A percentile compares a stretch with the other conserved stretches of the same genome.
phyloP scores from a whole-genome alignment of 176 grass and related monocot species.

The Oryza meyeriana region DNA sequence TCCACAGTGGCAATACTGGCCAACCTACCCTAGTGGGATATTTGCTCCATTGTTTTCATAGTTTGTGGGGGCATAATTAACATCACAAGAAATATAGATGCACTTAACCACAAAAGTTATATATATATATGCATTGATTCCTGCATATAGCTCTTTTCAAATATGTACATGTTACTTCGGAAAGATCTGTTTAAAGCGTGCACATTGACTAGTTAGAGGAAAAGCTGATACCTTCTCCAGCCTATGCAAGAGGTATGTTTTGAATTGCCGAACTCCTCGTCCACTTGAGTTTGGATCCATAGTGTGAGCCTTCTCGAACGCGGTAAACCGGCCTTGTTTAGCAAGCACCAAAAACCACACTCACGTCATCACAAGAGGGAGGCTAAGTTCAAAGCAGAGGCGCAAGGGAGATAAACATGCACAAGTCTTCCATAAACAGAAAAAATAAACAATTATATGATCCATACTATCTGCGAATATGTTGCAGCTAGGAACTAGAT shows the following conservation, averaged over 20 bases:
- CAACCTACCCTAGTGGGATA: no score
- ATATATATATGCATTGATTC: no score
- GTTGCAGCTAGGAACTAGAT: not conserved
- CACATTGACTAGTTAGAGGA: not conserved
- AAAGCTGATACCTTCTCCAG: constrained; percentile 70
- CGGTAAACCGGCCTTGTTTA: constrained; percentile 75
- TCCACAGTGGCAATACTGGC: no score
- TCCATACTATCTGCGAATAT: not conserved
- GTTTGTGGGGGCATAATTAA: not conserved
- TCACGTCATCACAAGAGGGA: not conserved
- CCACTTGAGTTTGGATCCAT: constrained; percentile 63
- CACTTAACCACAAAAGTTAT: not conserved
- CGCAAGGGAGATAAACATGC: not conserved
- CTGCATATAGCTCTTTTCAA: not conserved
- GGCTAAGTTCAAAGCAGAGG: not conserved
- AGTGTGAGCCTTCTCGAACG: constrained; percentile 81
- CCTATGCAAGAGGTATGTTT: constrained; percentile 88
- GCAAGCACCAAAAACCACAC: not conserved
- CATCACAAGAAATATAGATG: not conserved
- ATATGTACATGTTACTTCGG: not conserved
- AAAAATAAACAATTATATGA: not conserved
- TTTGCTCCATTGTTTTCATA: no score
- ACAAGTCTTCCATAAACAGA: not conserved
- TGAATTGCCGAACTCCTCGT: constrained; percentile 84
- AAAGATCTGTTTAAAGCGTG: not conserved